Evolutionary conservation across 139 green algal genomes (phyloP).

Genomic region (Microglena sp.): DNA sequence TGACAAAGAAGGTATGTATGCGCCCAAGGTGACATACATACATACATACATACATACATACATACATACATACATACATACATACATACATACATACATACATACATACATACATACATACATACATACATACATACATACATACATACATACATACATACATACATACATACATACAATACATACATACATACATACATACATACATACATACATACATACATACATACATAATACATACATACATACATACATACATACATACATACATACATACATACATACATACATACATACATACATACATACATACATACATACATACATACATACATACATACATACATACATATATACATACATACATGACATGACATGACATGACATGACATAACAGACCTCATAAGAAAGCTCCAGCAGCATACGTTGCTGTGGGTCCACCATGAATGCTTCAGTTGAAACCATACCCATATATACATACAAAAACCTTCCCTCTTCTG

Average conservation of each 20-base stretch:
- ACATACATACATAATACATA: background rate
- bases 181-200: background rate
- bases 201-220: background rate
- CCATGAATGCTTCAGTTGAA: conserved; percentile 48
- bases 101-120: background rate
- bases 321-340: background rate
- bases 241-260: background rate
- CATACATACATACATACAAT: too few species aligned
- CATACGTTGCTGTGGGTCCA: conserved; percentile 74
- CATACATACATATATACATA: background rate
- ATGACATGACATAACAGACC: background rate
- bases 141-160: background rate
- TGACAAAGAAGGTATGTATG: too few species aligned
- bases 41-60: background rate
- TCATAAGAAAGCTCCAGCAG: conserved; percentile 16
- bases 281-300: background rate
- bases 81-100: background rate
- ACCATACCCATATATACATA: conserved; percentile 47
- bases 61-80: conserved; percentile 6
- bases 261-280: conserved; percentile 8
- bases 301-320: conserved; percentile 1
- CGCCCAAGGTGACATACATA: background rate
- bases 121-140: background rate
- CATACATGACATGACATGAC: background rate
- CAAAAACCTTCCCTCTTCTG: background rate